Evolutionary conservation across 202 grass and related monocot genomes (phyloP).

Genomic region (Dendrocalamus latiflorus): DNA sequence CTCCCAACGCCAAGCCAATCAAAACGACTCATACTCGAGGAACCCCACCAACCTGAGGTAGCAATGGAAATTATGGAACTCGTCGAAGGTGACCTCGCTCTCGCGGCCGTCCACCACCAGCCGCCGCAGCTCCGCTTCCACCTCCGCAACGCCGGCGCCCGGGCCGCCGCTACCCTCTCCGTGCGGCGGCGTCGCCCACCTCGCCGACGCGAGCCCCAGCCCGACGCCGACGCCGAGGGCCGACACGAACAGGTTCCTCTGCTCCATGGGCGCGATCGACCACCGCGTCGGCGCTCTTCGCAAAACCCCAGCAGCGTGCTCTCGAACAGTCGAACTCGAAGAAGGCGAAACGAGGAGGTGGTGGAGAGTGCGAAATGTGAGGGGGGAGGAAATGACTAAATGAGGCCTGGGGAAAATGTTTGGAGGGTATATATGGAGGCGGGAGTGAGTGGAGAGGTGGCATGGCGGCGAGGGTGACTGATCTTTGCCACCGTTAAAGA

Average conservation of each 20-base stretch:
- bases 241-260: constrained; percentile 77
- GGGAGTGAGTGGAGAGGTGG: too few species aligned
- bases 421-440: too few species aligned
- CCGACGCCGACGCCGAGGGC: constrained; percentile 86
- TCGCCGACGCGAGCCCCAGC: constrained; percentile 61
- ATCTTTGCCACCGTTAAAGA: too few species aligned
- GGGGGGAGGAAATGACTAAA: constrained; percentile 31
- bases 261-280: constrained; percentile 67
- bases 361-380: neutral
- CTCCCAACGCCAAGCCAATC: neutral
- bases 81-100: constrained; percentile 64
- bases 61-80: constrained; percentile 82
- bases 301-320: neutral
- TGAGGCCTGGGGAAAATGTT: constrained; percentile 30
- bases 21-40: neutral
- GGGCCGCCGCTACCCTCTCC: neutral
- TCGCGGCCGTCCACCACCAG: constrained; percentile 62
- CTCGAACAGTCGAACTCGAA: constrained; percentile 1
- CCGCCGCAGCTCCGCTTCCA: constrained; percentile 84
- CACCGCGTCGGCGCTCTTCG: neutral
- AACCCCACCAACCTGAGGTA: constrained; percentile 67
- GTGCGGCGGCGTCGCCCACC: constrained; percentile 41
- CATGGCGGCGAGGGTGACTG: neutral
- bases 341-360: neutral
- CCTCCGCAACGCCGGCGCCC: constrained; percentile 18